These are phyloP conservation scores for Paragyromitra xinjiangensis DNA, from an alignment of 495 filamentous ascomycete genomes.

Conservation along the genomic window DNA sequence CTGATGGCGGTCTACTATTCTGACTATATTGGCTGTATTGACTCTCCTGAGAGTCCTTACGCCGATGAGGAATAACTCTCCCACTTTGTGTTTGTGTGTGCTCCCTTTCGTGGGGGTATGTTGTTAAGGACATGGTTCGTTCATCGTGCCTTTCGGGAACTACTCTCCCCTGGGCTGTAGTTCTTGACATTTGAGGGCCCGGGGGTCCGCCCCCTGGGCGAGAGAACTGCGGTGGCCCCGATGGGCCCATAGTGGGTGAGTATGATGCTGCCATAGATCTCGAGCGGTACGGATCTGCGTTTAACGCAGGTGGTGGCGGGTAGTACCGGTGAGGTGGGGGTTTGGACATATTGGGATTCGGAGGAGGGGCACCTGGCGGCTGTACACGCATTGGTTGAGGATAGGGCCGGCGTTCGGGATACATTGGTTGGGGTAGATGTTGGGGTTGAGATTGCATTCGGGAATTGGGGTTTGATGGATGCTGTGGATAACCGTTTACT, in stretches of 20 bases:
- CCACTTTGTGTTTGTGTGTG: constrained; percentile 89
- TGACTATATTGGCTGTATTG: constrained; percentile 66
- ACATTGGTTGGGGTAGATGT: constrained; percentile 69
- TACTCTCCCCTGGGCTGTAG: constrained; percentile 85
- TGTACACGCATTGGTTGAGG: constrained; percentile 61
- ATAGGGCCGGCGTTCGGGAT: constrained; percentile 67
- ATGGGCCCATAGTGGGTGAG: constrained; percentile 40
- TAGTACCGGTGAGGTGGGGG: constrained; percentile 67
- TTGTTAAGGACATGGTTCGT: constrained; percentile 93
- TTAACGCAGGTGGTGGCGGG: constrained; percentile 73
- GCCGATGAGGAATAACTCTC: constrained; percentile 76
- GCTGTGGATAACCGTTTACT: constrained; percentile 59
- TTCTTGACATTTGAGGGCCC: constrained; percentile 68
- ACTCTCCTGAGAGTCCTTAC: constrained; percentile 59
- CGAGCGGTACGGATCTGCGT: constrained; percentile 84
- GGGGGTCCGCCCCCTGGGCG: constrained; percentile 49
- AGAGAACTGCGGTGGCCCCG: constrained; percentile 60
- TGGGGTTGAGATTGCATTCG: constrained; percentile 71
- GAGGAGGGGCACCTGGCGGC: constrained; percentile 59
- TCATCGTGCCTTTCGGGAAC: constrained; percentile 94
- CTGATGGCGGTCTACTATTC: constrained; percentile 51
- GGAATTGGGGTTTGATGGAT: constrained; percentile 57
- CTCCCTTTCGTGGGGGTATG: constrained; percentile 80
- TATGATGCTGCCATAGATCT: constrained; percentile 77
- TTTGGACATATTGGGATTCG: constrained; percentile 57